Percentiles rank a stretch among this genome's conserved stretches.
Evolutionary conservation across 257 asterid genomes (phyloP).

Genomic region (Solanum dulcamara): DNA sequence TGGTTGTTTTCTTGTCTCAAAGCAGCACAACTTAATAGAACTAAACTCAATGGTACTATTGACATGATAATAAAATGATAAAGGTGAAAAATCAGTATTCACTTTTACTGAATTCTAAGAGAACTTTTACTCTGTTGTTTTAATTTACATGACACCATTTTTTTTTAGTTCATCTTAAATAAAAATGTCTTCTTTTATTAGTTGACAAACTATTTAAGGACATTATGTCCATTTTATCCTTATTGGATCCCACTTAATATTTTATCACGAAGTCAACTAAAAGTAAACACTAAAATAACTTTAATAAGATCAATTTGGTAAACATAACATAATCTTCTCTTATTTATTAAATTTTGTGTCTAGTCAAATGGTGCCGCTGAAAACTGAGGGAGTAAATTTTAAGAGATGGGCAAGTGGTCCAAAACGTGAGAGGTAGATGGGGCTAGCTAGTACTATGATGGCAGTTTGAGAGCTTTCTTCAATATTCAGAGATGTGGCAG

Average conservation of each 20-base stretch:
- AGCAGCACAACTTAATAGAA: background rate
- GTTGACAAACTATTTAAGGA: too few species aligned
- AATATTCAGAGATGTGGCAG: background rate
- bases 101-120: background rate
- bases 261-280: background rate
- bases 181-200: too few species aligned
- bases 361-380: rapidly evolving
- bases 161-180: background rate
- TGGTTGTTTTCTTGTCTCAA: background rate
- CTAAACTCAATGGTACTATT: background rate
- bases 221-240: background rate
- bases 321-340: background rate
- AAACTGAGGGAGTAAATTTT: background rate
- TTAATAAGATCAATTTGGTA: background rate
- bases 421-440: background rate
- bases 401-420: background rate
- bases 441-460: background rate
- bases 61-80: background rate
- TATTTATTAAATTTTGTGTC: background rate
- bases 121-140: too few species aligned
- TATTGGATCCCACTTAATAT: background rate
- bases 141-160: background rate
- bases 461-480: background rate
- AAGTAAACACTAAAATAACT: background rate
- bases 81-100: background rate